Conservation (phyloP, 2,329 filamentous ascomycete genomes). For the Fusarium sp. region DNA sequence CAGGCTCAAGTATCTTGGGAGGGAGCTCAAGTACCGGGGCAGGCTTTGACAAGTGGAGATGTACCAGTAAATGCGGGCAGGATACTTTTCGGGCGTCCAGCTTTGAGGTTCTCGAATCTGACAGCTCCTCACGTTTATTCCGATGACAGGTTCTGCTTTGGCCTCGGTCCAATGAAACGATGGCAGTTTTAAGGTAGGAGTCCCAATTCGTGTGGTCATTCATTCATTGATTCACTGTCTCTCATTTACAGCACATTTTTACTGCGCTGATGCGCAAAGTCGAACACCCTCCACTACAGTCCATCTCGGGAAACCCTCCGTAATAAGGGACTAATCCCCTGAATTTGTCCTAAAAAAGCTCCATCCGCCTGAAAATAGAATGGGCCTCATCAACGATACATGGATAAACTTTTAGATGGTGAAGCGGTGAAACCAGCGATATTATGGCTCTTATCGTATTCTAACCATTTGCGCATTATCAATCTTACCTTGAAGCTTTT, state of each 20-base stretch:
- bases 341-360: slow-evolving; percentile 15
- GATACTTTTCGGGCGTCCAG: slow-evolving; percentile 16
- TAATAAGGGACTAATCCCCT: slow-evolving; percentile 16
- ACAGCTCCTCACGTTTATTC: slow-evolving; percentile 28
- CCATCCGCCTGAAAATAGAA: slow-evolving; percentile 1
- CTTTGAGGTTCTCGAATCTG: slow-evolving; percentile 9
- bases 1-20: slow-evolving; percentile 22
- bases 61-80: slow-evolving; percentile 25
- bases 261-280: slow-evolving; percentile 12
- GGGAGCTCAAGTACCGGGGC: slow-evolving; percentile 25
- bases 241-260: slow-evolving; percentile 4
- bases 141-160: not conserved
- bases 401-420: slow-evolving; percentile 1
- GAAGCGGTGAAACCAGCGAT: slow-evolving; percentile 28
- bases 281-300: not conserved
- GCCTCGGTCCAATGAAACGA: slow-evolving; percentile 29
- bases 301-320: slow-evolving; percentile 5
- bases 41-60: slow-evolving; percentile 3
- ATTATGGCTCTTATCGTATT: slow-evolving; percentile 15
- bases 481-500: not conserved
- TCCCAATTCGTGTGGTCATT: slow-evolving; percentile 29
- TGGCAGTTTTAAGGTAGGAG: slow-evolving; percentile 4
- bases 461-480: slow-evolving; percentile 11
- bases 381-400: slow-evolving; percentile 14
- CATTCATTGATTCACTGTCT: not conserved